These are phyloP conservation scores for Candida dajiaensis DNA, from an alignment of 805 yeast species.

Conservation along the genomic window DNA sequence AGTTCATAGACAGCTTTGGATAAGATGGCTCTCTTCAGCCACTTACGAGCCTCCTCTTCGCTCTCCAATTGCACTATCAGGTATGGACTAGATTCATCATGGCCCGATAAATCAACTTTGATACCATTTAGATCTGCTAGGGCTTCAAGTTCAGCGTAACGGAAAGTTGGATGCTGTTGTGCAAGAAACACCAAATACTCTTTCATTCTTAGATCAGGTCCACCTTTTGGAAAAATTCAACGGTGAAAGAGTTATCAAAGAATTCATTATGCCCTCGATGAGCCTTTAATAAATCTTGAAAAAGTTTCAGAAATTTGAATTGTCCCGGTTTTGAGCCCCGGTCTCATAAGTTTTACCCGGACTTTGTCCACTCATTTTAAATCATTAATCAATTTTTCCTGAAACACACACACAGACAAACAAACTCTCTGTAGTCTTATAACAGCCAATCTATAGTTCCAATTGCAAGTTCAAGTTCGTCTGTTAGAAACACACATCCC, in stretches of 20 bases:
- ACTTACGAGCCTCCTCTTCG: slow-evolving; percentile 60
- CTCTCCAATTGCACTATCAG: slow-evolving; percentile 57
- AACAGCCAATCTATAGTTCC: too few relatives aligned
- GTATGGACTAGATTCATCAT: slow-evolving; percentile 63
- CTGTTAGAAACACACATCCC: background rate
- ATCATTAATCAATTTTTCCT: too few relatives aligned
- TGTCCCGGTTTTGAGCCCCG: background rate
- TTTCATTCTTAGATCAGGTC: slow-evolving; percentile 30
- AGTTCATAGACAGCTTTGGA: slow-evolving; percentile 75
- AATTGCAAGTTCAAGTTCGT: background rate
- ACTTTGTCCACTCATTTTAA: background rate
- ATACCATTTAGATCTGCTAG: slow-evolving; percentile 63
- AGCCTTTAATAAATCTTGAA: too few relatives aligned
- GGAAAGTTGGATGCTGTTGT: slow-evolving; percentile 73
- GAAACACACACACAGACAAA: too few relatives aligned
- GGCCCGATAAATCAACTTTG: slow-evolving; percentile 49
- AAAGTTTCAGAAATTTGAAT: background rate
- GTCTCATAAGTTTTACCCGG: background rate
- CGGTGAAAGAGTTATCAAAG: too few relatives aligned
- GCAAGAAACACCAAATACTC: slow-evolving; percentile 78
- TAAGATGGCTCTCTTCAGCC: slow-evolving; percentile 64
- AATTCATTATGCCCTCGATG: too few relatives aligned
- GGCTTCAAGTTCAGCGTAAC: slow-evolving; percentile 79
- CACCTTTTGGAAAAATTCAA: background rate
- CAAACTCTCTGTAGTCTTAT: too few relatives aligned